A percentile compares a stretch with the other conserved stretches of the same genome.
Evolutionary conservation across 768 basidiomycete genomes (phyloP).

Genomic region (Psilocybe cubensis): DNA sequence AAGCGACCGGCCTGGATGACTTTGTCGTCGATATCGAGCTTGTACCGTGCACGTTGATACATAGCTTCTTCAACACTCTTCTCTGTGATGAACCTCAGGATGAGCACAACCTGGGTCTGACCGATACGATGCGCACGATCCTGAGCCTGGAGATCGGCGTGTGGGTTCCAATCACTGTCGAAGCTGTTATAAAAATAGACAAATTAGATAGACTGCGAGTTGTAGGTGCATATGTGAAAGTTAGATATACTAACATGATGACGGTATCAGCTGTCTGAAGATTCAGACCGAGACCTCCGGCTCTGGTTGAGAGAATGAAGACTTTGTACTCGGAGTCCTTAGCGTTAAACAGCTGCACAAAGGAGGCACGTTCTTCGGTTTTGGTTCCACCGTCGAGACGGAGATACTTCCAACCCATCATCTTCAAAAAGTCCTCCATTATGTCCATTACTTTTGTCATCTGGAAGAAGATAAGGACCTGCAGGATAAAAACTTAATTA

Average conservation of each 20-base stretch:
- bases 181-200: conserved; percentile 48
- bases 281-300: conserved; percentile 93
- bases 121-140: conserved; percentile 99
- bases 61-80: conserved; percentile 99
- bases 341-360: conserved; percentile 90
- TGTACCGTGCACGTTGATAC: conserved; percentile 92
- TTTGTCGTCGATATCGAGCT: conserved; percentile 98
- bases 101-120: conserved; percentile 96
- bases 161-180: conserved; percentile 94
- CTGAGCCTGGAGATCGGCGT: conserved; percentile 98
- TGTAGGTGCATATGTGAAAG: neutral
- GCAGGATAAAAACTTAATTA: neutral
- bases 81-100: conserved; percentile 95
- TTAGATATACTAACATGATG: conserved; percentile 73
- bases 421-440: conserved; percentile 93
- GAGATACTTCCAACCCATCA: conserved; percentile 84
- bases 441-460: conserved; percentile 99
- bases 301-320: conserved; percentile 93
- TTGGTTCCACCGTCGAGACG: conserved; percentile 97
- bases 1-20: conserved; percentile 99
- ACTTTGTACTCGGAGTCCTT: conserved; percentile 85
- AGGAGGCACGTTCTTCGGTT: conserved; percentile 90
- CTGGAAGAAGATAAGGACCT: conserved; percentile 99
- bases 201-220: neutral
- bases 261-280: conserved; percentile 97